phyloP scores from a whole-genome alignment of 2,329 filamentous ascomycete species.

The Esteya vermicola region DNA sequence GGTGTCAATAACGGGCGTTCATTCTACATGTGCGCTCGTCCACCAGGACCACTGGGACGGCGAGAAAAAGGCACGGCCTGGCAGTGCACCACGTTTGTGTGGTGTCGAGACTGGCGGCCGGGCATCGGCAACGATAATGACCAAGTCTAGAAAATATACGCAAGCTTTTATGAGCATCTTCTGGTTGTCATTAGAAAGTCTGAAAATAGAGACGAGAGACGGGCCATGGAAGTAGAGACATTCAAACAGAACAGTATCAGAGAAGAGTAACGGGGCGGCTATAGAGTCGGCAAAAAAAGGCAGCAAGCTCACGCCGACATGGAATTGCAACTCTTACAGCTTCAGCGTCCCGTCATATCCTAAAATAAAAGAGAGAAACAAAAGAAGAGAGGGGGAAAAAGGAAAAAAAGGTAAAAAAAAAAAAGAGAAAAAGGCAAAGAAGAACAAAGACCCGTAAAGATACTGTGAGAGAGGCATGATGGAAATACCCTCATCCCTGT shows the following conservation, averaged over 20 bases:
- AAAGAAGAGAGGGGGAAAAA: background rate
- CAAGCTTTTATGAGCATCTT: too few relatives aligned
- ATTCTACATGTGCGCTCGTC: constrained; percentile 52
- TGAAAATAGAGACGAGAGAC: too few relatives aligned
- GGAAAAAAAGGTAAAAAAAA: background rate
- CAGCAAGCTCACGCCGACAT: background rate
- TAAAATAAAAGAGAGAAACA: background rate
- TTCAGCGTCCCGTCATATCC: background rate
- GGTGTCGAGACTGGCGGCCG: constrained; percentile 44
- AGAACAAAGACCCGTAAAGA: too few relatives aligned
- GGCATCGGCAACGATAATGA: background rate
- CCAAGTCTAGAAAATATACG: too few relatives aligned
- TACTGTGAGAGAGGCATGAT: background rate
- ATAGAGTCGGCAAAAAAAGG: background rate
- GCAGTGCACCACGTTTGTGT: constrained; percentile 76
- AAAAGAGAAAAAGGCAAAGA: background rate
- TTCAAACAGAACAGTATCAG: background rate
- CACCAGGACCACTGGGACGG: constrained; percentile 70
- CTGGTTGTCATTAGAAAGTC: too few relatives aligned
- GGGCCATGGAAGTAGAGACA: too few relatives aligned
- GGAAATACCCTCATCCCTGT: too few relatives aligned
- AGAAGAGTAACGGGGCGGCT: background rate
- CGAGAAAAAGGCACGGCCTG: constrained; percentile 77
- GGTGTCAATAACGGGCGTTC: constrained; percentile 64
- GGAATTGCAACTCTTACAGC: background rate